Base-by-base conservation (phyloP, 805 yeast species). In the Zygosaccharomyces pseudorouxii region DNA sequence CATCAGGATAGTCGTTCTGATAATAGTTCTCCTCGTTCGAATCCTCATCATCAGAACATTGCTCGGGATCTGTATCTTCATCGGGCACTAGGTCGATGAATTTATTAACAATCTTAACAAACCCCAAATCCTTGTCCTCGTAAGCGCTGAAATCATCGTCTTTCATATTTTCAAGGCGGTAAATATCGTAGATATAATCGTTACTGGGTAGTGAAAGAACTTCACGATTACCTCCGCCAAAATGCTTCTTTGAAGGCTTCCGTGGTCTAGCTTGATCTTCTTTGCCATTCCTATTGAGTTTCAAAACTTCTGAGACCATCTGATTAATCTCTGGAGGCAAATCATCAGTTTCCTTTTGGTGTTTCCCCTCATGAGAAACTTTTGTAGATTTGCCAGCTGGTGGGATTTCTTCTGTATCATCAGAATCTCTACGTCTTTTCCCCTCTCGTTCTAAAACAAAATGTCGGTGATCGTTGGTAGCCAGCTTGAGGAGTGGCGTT, bases 121-220 rank as follows among this genome's bases (percentile, higher is more conserved):
- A 70, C 1, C 76, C 77, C 25, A 72, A 55, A 20, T 62, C 60
- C 23, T 57, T 53, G 51, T 59, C 57, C 30, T 66, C 62, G 22
- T 62, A 54, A 49, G 59, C 25, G 49, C 52, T 45, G 55, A 57
- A 54, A 25, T 61, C 78, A 29, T 80, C 86, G 37, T 82, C 87
- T 70, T 56, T 87, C 48, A 77, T 80, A 64, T 70, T 72, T 50
- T 81, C 84, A 44, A 85, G 71, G 70, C 82, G 75, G 67, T 92
- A 92, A 9, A 92, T 89, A 67, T 92, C 99, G 60, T 89, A 92
- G 16, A 92, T 98, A 57, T 88, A 92, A 38, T 87, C 96, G n/a
- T 77, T 70, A 44, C 60, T 51, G 11, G 65, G 60, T 19, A 58
- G 30, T n/a, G 53, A 44, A 18, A 49, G 47, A 14, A 62, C 49